Percentiles rank a stretch among this genome's conserved stretches.
Conservation (phyloP, 495 filamentous ascomycete genomes). For the Xylaria telfairii region DNA sequence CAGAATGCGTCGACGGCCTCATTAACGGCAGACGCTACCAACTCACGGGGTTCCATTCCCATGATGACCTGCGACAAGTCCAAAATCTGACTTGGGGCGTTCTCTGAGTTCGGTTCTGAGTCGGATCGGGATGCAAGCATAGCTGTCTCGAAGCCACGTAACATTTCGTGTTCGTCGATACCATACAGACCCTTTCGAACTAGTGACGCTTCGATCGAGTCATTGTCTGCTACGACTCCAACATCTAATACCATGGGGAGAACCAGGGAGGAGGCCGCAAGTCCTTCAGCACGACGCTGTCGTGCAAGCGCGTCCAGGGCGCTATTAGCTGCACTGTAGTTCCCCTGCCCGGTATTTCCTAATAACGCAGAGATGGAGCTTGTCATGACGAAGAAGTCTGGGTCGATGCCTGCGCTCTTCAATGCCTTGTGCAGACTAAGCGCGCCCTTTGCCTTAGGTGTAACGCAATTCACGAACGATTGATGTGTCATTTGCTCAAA, state of each 20-base stretch:
- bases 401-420: slow-evolving; percentile 31
- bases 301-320: slow-evolving; percentile 55
- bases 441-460: slow-evolving; percentile 51
- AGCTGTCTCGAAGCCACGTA: slow-evolving; percentile 39
- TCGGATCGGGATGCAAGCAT: slow-evolving; percentile 28
- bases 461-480: slow-evolving; percentile 33
- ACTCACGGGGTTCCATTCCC: slow-evolving; percentile 36
- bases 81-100: not conserved
- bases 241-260: slow-evolving; percentile 50
- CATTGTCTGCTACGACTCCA: slow-evolving; percentile 45
- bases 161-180: slow-evolving; percentile 43
- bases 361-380: slow-evolving; percentile 54
- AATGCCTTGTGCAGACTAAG: slow-evolving; percentile 47
- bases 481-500: slow-evolving; percentile 32
- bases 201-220: slow-evolving; percentile 32
- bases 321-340: slow-evolving; percentile 64
- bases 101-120: not conserved
- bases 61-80: slow-evolving; percentile 32
- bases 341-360: slow-evolving; percentile 60
- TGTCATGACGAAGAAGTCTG: slow-evolving; percentile 67
- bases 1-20: slow-evolving; percentile 27
- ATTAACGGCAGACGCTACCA: slow-evolving; percentile 23
- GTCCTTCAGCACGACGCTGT: slow-evolving; percentile 43
- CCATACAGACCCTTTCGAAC: slow-evolving; percentile 42
- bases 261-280: slow-evolving; percentile 47